phyloP scores from a whole-genome alignment of 1,284 basidiomycete genomes.

The Fomitiporia mediterranea region DNA sequence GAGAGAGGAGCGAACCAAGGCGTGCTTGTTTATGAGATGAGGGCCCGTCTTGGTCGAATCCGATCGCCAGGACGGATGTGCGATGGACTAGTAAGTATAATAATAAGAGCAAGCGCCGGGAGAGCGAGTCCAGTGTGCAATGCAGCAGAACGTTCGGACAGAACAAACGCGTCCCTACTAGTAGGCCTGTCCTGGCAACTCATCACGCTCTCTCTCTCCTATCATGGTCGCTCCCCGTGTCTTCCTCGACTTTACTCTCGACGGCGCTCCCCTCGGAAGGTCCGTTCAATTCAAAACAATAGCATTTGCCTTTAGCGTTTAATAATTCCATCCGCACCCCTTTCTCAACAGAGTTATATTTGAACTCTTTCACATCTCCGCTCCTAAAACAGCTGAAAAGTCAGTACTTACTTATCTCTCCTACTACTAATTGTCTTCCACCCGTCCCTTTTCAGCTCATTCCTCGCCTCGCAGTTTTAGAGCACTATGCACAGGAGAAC shows the following conservation, averaged over 20 bases:
- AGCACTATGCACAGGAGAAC: slow-evolving; percentile 84
- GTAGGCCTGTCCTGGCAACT: not conserved
- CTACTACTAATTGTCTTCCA: not conserved
- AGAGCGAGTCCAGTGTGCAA: not conserved
- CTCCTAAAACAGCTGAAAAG: slow-evolving; percentile 87
- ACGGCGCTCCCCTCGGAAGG: slow-evolving; percentile 54
- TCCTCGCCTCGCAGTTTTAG: slow-evolving; percentile 60
- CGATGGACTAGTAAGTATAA: not conserved
- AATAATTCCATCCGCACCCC: slow-evolving; percentile 10
- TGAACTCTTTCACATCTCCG: slow-evolving; percentile 72
- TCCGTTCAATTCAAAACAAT: slow-evolving; percentile 30
- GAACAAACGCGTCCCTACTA: no score
- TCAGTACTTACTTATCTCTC: slow-evolving; percentile 36
- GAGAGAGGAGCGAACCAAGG: slow-evolving; percentile 18
- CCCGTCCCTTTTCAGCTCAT: not conserved
- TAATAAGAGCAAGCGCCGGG: not conserved
- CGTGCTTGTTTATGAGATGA: not conserved
- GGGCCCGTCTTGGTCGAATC: slow-evolving; percentile 5
- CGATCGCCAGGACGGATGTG: slow-evolving; percentile 17
- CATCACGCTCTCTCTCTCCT: not conserved
- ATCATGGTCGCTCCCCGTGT: slow-evolving; percentile 52
- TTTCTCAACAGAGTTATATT: slow-evolving; percentile 77
- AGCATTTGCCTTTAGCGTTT: not conserved
- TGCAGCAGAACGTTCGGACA: no score
- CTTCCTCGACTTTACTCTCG: slow-evolving; percentile 64